Percentiles rank a stretch among this genome's conserved stretches.
Evolutionary conservation across 331 rosid species (phyloP).

Genomic region (Rosa hybrid): DNA sequence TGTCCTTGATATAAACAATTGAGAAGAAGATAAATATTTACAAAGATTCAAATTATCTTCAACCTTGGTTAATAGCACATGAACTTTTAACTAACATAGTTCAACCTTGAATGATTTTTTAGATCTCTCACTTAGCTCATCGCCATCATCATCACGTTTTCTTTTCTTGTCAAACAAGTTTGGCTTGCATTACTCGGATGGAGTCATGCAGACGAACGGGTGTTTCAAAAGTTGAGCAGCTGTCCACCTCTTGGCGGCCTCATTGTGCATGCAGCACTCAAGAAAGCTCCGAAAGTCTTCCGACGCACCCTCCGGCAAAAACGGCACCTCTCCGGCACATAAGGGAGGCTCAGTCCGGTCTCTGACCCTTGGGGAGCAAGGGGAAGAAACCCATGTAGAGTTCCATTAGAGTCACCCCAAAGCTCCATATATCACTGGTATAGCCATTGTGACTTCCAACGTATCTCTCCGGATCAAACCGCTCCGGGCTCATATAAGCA

Average conservation of each 20-base stretch:
- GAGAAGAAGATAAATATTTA: not conserved
- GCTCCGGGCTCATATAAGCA: constrained; percentile 95
- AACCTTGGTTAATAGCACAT: not conserved
- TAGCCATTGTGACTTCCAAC: constrained; percentile 76
- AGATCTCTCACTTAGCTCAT: not conserved
- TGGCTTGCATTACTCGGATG: not conserved
- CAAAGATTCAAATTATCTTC: not conserved
- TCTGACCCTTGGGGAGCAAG: constrained; percentile 66
- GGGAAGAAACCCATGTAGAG: constrained; percentile 82
- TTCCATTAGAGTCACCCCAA: constrained; percentile 80
- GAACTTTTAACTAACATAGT: not conserved
- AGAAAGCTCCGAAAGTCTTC: constrained; percentile 53
- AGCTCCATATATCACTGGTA: constrained; percentile 85
- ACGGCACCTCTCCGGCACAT: constrained; percentile 78
- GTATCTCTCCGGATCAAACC: constrained; percentile 69
- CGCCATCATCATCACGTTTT: not conserved
- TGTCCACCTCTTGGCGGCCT: constrained; percentile 70
- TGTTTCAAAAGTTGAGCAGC: constrained; percentile 64
- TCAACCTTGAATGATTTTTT: not conserved
- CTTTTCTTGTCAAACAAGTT: not conserved
- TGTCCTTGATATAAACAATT: too few species aligned
- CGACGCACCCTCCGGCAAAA: constrained; percentile 54
- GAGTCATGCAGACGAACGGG: constrained; percentile 49
- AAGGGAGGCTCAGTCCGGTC: constrained; percentile 81
- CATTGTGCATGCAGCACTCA: constrained; percentile 75